Evolutionary conservation across 768 basidiomycete genomes (phyloP).

Genomic region (Dioszegia crocea): DNA sequence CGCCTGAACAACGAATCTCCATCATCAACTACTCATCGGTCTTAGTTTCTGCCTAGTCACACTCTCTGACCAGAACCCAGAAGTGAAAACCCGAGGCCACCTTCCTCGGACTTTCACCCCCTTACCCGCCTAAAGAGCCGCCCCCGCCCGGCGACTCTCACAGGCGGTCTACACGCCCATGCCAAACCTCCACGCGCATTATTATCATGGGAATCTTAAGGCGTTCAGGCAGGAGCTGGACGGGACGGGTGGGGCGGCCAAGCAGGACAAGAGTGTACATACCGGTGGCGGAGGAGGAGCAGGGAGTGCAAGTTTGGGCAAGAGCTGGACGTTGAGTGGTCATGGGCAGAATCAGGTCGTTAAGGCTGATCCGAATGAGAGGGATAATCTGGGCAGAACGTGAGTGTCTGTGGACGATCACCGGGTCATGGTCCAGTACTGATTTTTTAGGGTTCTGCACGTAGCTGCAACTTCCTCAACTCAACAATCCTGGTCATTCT

Average conservation of each 20-base stretch:
- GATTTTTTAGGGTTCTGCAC: slow-evolving; percentile 66
- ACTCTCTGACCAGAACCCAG: neutral
- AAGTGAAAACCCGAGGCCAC: slow-evolving; percentile 28
- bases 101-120: slow-evolving; percentile 30
- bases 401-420: slow-evolving; percentile 13
- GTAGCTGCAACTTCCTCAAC: slow-evolving; percentile 68
- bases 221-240: slow-evolving; percentile 43
- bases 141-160: neutral
- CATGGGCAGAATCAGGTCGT: slow-evolving; percentile 7
- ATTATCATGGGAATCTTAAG: slow-evolving; percentile 42
- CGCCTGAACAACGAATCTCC: too few relatives aligned
- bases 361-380: slow-evolving; percentile 48
- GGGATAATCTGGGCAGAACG: slow-evolving; percentile 47
- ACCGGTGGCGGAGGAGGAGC: slow-evolving; percentile 6
- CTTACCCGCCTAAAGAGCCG: neutral
- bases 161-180: slow-evolving; percentile 15
- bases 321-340: slow-evolving; percentile 37
- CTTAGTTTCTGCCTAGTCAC: neutral
- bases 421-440: neutral
- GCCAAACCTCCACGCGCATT: slow-evolving; percentile 46
- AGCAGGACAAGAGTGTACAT: slow-evolving; percentile 8
- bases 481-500: slow-evolving; percentile 66
- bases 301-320: slow-evolving; percentile 32
- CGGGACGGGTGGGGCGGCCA: slow-evolving; percentile 15
- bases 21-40: too few relatives aligned